Percentiles rank a stretch among this genome's conserved stretches.
phyloP scores from a whole-genome alignment of 176 grass and related monocot genomes.

The Triticum monococcum region DNA sequence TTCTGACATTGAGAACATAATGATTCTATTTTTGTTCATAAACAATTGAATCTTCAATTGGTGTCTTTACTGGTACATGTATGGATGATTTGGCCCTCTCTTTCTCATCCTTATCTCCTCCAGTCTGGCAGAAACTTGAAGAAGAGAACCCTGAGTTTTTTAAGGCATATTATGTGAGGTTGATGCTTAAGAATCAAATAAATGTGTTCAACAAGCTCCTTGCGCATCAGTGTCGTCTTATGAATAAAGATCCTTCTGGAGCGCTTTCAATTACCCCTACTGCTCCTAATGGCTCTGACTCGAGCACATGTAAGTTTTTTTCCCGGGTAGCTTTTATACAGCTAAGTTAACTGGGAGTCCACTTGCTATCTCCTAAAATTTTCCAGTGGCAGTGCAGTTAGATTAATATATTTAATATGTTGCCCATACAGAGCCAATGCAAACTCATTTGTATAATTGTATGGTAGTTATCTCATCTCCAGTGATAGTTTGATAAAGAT shows the following conservation, averaged over 20 bases:
- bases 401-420: background rate
- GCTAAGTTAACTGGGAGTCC: conserved; percentile 2
- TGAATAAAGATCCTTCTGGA: conserved; percentile 72
- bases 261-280: conserved; percentile 45
- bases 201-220: conserved; percentile 77
- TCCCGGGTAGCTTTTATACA: background rate
- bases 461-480: conserved; percentile 6
- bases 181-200: conserved; percentile 98
- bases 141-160: conserved; percentile 98
- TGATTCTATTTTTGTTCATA: background rate
- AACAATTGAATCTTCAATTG: background rate
- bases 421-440: background rate
- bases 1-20: background rate
- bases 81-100: background rate
- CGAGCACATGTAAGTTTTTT: conserved; percentile 55
- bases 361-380: background rate
- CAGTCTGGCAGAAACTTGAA: conserved; percentile 99
- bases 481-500: background rate
- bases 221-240: conserved; percentile 66
- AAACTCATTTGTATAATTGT: conserved; percentile 6
- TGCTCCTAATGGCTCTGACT: conserved; percentile 71
- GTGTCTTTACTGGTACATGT: conserved; percentile 3
- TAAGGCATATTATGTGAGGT: conserved; percentile 91
- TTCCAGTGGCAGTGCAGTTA: background rate
- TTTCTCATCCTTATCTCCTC: conserved; percentile 26